Base-by-base conservation (phyloP, 352 stramenopile genomes). In the Phytophthora gonapodyides region DNA sequence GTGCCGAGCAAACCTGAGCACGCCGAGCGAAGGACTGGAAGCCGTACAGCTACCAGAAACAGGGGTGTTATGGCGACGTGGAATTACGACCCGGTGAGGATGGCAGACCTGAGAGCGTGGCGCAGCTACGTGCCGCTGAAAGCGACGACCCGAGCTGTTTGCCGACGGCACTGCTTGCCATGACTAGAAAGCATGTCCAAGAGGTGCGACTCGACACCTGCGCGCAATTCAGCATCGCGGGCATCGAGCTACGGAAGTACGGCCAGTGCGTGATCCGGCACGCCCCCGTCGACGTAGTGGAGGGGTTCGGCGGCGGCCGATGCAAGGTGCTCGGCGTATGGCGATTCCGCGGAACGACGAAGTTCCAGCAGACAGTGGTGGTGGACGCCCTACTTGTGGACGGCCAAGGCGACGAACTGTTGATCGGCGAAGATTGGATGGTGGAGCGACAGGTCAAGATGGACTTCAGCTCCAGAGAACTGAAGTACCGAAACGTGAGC, bases 351-450 rank as follows among this genome's bases (percentile, higher is more conserved):
- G 47, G 47, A 8, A 54, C 34, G n/a, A 54, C 34, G 6, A 13
- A n/a, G 16, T 54, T 44, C 16, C 34, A 44, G n/a, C 47, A 54
- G 47, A n/a, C n/a, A 16, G 2, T 44, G 0, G 16, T 30, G 10
- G 34, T 54, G 15, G 10, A 54, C 16, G 47, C 47, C 1, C 15
- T 54, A 5, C 10, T 54, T 5, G 47, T 54, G 5, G 47, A 54
- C 5, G 47, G 31, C n/a, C 47, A 54, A 31, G 16, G 47, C 1
- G 34, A 44, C 15, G 47, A 54, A 33, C 5, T 54, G 4, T 33
- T 54, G 5, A 35, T 54, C n/a, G 47, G 33, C 1, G 47, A 54
- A 9, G 47, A 54, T 19, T 49, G 43, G 43, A 36, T 49, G 43
- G 19, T 36, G 17, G 21, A 19, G 15, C 30, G 33, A 2, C 33